Percentiles rank a stretch among this genome's conserved stretches.
phyloP scores from a whole-genome alignment of 2,329 filamentous ascomycete genomes.

The Coniochaeta prunicola region DNA sequence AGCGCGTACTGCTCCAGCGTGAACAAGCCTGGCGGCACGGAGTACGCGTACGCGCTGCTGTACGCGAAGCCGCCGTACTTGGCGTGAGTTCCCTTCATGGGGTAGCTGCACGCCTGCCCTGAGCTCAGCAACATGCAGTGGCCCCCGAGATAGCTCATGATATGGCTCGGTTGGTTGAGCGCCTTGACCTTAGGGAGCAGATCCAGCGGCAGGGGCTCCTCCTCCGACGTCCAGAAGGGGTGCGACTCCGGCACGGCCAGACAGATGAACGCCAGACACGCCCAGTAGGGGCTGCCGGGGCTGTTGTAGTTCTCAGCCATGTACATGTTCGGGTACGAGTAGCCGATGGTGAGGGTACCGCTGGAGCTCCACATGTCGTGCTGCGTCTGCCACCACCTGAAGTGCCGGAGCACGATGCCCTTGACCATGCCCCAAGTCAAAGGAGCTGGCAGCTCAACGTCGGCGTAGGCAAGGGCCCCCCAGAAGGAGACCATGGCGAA shows the following conservation, averaged over 20 bases:
- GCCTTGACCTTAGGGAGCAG: conserved; percentile 52
- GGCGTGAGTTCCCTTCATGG: conserved; percentile 73
- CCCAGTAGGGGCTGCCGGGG: conserved; percentile 69
- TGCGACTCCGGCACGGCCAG: conserved; percentile 62
- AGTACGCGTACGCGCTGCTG: conserved; percentile 69
- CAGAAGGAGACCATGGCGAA: conserved; percentile 83
- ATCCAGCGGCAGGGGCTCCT: conserved; percentile 47
- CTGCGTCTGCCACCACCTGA: conserved; percentile 75
- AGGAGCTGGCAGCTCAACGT: conserved; percentile 63
- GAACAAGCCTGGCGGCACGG: conserved; percentile 68
- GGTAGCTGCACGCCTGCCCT: conserved; percentile 76
- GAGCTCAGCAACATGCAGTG: conserved; percentile 71
- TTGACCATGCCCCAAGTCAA: conserved; percentile 75
- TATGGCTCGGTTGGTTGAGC: conserved; percentile 64
- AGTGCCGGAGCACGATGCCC: conserved; percentile 64
- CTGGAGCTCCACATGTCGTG: conserved; percentile 66
- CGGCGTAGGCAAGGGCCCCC: conserved; percentile 69
- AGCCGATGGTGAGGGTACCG: conserved; percentile 69
- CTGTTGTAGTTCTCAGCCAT: conserved; percentile 82
- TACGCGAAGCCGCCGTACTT: conserved; percentile 79
- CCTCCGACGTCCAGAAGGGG: conserved; percentile 66
- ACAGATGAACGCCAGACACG: conserved; percentile 69
- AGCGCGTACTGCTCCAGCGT: conserved; percentile 71
- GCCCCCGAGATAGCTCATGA: conserved; percentile 61
- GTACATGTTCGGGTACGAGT: conserved; percentile 66